Evolutionary conservation across 2,329 filamentous ascomycete species (phyloP).

Genomic region (Bipolaris victoriae): DNA sequence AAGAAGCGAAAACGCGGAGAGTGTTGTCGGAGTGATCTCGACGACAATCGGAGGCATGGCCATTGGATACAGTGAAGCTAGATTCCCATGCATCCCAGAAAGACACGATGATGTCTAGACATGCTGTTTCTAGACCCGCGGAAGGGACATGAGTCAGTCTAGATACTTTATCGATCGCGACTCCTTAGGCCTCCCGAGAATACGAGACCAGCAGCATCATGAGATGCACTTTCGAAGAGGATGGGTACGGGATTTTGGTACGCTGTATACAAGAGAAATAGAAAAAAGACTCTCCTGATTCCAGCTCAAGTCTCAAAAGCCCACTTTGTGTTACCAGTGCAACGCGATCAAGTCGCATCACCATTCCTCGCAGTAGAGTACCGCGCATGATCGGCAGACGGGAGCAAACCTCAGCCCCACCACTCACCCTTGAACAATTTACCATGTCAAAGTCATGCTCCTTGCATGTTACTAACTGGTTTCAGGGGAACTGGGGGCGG

Average conservation of each 20-base stretch:
- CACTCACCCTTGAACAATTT: background rate
- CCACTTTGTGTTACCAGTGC: background rate
- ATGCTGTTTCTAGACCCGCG: background rate
- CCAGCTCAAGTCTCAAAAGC: background rate
- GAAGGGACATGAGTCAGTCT: background rate
- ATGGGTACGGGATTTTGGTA: background rate
- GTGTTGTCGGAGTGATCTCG: background rate
- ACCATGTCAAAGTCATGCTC: background rate
- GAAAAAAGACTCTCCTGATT: background rate
- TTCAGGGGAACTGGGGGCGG: background rate
- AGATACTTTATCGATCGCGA: background rate
- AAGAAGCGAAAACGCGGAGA: background rate
- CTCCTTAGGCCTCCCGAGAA: background rate
- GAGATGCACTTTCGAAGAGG: background rate
- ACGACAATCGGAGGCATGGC: background rate
- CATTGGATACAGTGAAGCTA: background rate
- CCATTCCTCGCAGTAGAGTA: background rate
- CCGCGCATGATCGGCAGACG: constrained; percentile 1
- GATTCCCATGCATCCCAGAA: background rate
- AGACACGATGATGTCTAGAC: background rate
- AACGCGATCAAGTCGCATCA: background rate
- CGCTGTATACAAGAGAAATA: background rate
- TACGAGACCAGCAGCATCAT: too few relatives aligned
- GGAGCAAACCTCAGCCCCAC: background rate
- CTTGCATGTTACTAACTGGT: background rate